phyloP scores from a whole-genome alignment of 495 filamentous ascomycete genomes.

The Chlorociboria aeruginascens region DNA sequence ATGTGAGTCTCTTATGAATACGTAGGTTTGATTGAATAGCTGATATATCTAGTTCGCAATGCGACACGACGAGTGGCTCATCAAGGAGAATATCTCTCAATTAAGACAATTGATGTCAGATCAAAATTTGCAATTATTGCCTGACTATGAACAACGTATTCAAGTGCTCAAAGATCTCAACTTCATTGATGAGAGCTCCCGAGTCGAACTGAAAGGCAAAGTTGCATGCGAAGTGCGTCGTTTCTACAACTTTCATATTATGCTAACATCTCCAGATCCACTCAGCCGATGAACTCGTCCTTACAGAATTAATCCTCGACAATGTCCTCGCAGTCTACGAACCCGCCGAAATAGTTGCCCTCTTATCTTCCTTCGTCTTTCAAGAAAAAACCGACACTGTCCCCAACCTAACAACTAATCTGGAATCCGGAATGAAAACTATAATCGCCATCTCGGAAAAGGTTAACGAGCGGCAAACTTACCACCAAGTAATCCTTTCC shows the following conservation, averaged over 20 bases:
- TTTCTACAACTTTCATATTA: no score
- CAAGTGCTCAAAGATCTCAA: constrained; percentile 79
- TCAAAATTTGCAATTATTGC: constrained; percentile 92
- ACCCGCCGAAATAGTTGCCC: constrained; percentile 89
- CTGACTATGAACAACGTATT: constrained; percentile 93
- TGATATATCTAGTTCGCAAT: constrained; percentile 54
- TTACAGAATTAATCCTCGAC: constrained; percentile 91
- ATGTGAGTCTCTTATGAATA: constrained; percentile 45
- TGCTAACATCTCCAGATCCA: constrained; percentile 43
- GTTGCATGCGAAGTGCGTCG: constrained; percentile 66
- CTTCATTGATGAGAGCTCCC: constrained; percentile 73
- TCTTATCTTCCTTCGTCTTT: constrained; percentile 95
- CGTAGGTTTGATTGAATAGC: background rate
- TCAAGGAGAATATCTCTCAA: constrained; percentile 79
- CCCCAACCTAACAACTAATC: constrained; percentile 70
- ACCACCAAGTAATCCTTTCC: constrained; percentile 82
- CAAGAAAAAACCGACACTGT: constrained; percentile 85
- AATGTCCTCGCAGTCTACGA: constrained; percentile 94
- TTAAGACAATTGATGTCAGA: constrained; percentile 83
- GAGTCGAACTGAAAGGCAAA: constrained; percentile 92
- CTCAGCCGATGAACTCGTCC: constrained; percentile 92
- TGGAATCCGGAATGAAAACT: constrained; percentile 73
- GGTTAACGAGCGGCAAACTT: constrained; percentile 75
- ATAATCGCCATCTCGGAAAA: constrained; percentile 84
- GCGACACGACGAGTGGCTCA: constrained; percentile 88